Evolutionary conservation across 2,329 filamentous ascomycete genomes (phyloP), one percentile per base, ranked within the genome.

Genomic region (Trichoderma atroviride): DNA sequence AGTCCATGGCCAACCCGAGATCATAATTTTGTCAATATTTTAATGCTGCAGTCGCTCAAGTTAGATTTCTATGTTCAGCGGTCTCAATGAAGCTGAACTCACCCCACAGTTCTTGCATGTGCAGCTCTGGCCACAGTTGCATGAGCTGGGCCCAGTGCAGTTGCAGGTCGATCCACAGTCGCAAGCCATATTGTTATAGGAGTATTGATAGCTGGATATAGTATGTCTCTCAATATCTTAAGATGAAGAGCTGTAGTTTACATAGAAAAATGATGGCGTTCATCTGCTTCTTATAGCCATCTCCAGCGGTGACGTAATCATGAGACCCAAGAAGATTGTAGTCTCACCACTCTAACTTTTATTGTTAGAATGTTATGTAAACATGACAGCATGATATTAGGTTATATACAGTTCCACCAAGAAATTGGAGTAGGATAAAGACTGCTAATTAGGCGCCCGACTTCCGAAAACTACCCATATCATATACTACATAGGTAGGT

Each of bases 61-160:
- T 56, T 7, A 56, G 24, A 33, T 11, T 29, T n/a, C 16, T 33
- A 11, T 16, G 13, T 10, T 19, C 5, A 13, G 53, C n/a, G 6
- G 29, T 11, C n/a, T 33, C 16, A 29, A 29, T 33, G 2, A 13
- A 56, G 2, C 19, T 33, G 14, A 29, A 56, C 53, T 56, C 33
- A 56, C 53, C 10, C 53, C 53, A 31, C 53, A 56, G 29, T 56
- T 56, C 53, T 56, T 56, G 53, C 53, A 56, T n/a, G 53, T 56
- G 29, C 53, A 56, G 29, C 29, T n/a, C 53, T 56, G 53, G 53
- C 53, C 53, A 56, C 53, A 56, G 53, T 31, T 56, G 19, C 53
- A 56, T 7, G 27, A 31, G 24, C 29, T 56, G 16, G 53, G 53
- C 10, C 53, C 53, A 56, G 53, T 56, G 53, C 53, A 56, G 53